phyloP scores from a whole-genome alignment of 306 rosid genomes.

The Citrullus amarus region DNA sequence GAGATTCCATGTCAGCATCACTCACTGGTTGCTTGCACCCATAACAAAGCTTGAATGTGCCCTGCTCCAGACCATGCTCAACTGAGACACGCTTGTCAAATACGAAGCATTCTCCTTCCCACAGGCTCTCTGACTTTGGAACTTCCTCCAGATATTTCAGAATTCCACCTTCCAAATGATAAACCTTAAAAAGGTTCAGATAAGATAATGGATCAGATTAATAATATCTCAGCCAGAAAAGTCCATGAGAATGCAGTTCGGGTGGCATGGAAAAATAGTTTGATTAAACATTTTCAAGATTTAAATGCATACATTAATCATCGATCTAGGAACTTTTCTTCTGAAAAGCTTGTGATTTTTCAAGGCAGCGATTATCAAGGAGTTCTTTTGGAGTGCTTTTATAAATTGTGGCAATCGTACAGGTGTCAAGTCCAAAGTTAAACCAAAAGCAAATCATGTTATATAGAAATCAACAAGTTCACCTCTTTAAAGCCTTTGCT shows the following conservation, averaged over 20 bases:
- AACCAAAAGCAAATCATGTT: background rate
- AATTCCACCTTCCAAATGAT: conserved; percentile 96
- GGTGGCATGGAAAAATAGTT: background rate
- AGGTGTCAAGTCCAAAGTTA: background rate
- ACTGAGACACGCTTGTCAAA: conserved; percentile 91
- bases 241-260: background rate
- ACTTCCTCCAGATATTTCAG: conserved; percentile 87
- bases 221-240: background rate
- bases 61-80: conserved; percentile 75
- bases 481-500: conserved; percentile 89
- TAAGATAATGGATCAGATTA: background rate
- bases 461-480: conserved; percentile 5
- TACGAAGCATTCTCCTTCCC: conserved; percentile 97
- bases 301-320: background rate
- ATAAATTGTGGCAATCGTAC: background rate
- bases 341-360: background rate
- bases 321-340: background rate
- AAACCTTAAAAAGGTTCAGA: conserved; percentile 35
- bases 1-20: conserved; percentile 80
- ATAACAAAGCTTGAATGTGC: conserved; percentile 84
- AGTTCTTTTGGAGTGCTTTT: background rate
- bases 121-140: conserved; percentile 62
- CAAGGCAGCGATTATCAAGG: background rate
- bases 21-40: conserved; percentile 95
- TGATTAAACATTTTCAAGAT: background rate